Percentiles rank a stretch among this genome's conserved stretches.
phyloP scores from a whole-genome alignment of 805 yeast genomes.

The Metschnikowia drakensbergensis region DNA sequence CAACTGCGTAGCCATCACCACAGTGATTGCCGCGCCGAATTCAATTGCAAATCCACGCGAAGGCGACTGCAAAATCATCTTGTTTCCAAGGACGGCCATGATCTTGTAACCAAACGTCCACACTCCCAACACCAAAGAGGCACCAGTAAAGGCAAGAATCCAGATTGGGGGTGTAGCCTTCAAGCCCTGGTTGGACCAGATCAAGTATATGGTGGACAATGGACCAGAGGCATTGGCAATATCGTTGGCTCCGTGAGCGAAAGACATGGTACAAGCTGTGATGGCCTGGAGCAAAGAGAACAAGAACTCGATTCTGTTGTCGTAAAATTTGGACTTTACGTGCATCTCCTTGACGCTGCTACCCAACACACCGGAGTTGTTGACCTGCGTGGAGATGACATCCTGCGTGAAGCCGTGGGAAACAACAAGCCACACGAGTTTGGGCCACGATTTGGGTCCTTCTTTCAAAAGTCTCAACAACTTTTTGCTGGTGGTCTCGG shows the following conservation, averaged over 20 bases:
- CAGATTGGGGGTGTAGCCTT: constrained; percentile 66
- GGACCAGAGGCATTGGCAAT: constrained; percentile 79
- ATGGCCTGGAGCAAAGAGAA: constrained; percentile 66
- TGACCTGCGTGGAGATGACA: constrained; percentile 49
- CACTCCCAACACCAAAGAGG: constrained; percentile 59
- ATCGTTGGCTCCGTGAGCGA: constrained; percentile 81
- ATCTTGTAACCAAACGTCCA: constrained; percentile 73
- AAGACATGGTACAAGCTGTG: constrained; percentile 76
- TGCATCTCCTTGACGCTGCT: constrained; percentile 51
- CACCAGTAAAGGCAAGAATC: constrained; percentile 68
- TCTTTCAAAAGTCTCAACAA: constrained; percentile 41
- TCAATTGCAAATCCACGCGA: constrained; percentile 75
- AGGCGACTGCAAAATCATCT: constrained; percentile 71
- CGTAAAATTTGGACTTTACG: constrained; percentile 58
- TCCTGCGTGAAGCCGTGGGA: constrained; percentile 65
- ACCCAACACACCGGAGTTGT: constrained; percentile 36
- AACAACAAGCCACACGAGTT: constrained; percentile 44
- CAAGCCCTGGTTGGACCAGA: constrained; percentile 53
- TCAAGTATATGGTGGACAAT: constrained; percentile 56
- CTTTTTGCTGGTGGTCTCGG: constrained; percentile 33
- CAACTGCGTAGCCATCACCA: constrained; percentile 70
- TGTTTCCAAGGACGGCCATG: constrained; percentile 69
- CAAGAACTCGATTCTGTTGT: constrained; percentile 64
- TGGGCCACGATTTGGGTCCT: constrained; percentile 55
- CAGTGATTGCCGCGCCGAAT: constrained; percentile 73